These are phyloP conservation scores for Sindora glabra DNA, from an alignment of 306 rosid genomes.

Conservation along the genomic window DNA sequence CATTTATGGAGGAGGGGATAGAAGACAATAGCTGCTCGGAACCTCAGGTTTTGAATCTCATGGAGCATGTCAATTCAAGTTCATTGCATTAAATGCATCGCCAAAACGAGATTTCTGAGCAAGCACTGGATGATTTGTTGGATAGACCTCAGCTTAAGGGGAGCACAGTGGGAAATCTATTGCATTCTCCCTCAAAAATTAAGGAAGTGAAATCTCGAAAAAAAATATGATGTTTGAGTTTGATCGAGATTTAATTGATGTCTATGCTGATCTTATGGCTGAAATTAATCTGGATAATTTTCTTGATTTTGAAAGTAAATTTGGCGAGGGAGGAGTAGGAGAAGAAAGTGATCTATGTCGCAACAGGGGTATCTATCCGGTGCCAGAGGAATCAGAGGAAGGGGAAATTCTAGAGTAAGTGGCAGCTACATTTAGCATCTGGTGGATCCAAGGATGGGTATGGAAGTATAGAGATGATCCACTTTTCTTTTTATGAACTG, in stretches of 20 bases:
- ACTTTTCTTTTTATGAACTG: too few species aligned
- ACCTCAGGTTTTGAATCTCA: slow-evolving; percentile 48
- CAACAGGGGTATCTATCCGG: slow-evolving; percentile 7
- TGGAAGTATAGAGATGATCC: too few species aligned
- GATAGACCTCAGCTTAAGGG: slow-evolving; percentile 25
- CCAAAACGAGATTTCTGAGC: slow-evolving; percentile 16
- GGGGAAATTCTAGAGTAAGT: slow-evolving; percentile 69
- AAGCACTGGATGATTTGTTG: slow-evolving; percentile 18
- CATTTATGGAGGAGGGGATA: slow-evolving; percentile 73
- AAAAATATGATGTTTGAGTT: slow-evolving; percentile 39
- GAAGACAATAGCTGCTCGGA: slow-evolving; percentile 27
- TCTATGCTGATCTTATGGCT: slow-evolving; percentile 45
- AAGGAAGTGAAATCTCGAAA: slow-evolving; percentile 22
- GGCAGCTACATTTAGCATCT: neutral
- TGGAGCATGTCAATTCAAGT: slow-evolving; percentile 37
- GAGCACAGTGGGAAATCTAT: slow-evolving; percentile 21
- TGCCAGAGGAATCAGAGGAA: slow-evolving; percentile 62
- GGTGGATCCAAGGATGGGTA: too few species aligned
- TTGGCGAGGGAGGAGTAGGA: slow-evolving; percentile 22
- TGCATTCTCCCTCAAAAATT: slow-evolving; percentile 12
- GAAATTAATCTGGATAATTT: slow-evolving; percentile 51
- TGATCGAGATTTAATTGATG: slow-evolving; percentile 53
- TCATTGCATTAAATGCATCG: slow-evolving; percentile 10
- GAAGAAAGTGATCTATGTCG: slow-evolving; percentile 20
- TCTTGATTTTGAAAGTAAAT: slow-evolving; percentile 43